Evolutionary conservation across 768 basidiomycete species (phyloP), one percentile per base, ranked within the genome.

Genomic region (Cyathus striatus): DNA sequence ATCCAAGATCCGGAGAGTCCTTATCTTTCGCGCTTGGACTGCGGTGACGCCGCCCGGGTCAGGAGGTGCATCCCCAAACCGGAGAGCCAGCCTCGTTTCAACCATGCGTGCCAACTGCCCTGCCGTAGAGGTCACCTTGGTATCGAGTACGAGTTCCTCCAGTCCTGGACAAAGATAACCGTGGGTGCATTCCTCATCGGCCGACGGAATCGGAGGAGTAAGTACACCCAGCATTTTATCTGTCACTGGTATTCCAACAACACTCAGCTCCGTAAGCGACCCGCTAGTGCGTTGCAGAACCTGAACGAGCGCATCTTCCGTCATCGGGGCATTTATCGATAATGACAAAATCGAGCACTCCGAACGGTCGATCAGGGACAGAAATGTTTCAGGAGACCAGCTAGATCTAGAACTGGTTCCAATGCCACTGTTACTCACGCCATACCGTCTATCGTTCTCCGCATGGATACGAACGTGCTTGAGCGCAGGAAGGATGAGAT

Each of bases 381-480:
- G 25, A 21, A 64, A 51, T 16, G 56, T 26, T 38, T 54, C 46
- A 40, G 63, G 55, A 43, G 56, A 51, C 61, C 61, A 64, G 34
- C 33, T 38, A 7, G 32, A 14, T 14, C 25, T 18, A 22, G 48
- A 23, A 26, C 12, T 36, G 5, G 51, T 43, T 24, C 50, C 24
- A 40, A 23, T 23, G 17, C 9, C 17, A 30, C n/a, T 9, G 27
- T 30, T 9, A 30, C 27, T 30, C 27, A n/a, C n/a, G n/a, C 27
- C 9, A 30, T 30, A n/a, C 27, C n/a, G 27, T n/a, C 27, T 30
- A 9, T 49, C 52, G 40, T 22, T 18, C 27, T 60, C 59, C 22
- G 54, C 42, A 33, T 60, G 57, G 36, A 64, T 61, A 14, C 59
- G 56, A 16, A 64, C 61, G 40, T 58, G 55, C 21, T 53, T 54